Conservation (phyloP, 805 yeast genomes). For the Pichia membranifaciens region DNA sequence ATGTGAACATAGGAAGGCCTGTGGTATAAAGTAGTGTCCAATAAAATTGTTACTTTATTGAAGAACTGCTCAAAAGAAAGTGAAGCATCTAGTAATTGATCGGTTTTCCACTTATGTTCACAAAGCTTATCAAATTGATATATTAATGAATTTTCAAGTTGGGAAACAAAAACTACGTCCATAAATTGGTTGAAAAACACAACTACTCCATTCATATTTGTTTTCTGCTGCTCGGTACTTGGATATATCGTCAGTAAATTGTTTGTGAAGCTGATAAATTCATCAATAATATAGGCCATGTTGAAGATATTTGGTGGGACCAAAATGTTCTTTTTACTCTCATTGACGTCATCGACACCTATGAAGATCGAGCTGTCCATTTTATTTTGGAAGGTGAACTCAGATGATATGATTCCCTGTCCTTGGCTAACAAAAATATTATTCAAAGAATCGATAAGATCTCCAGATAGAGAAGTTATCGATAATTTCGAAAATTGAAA, state of each 20-base stretch:
- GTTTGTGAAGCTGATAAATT: slow-evolving; percentile 62
- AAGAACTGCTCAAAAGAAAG: slow-evolving; percentile 43
- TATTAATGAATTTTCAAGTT: slow-evolving; percentile 51
- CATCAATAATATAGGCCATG: slow-evolving; percentile 72
- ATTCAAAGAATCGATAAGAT: slow-evolving; percentile 9
- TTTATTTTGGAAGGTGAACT: slow-evolving; percentile 21
- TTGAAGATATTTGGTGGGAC: slow-evolving; percentile 70
- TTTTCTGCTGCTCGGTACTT: slow-evolving; percentile 5
- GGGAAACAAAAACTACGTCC: slow-evolving; percentile 57
- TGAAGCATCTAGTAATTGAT: slow-evolving; percentile 37
- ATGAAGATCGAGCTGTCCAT: slow-evolving; percentile 40
- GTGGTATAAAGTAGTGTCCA: slow-evolving; percentile 57
- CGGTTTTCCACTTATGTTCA: slow-evolving; percentile 28
- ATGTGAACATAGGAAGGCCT: slow-evolving; percentile 50
- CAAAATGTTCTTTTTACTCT: slow-evolving; percentile 54
- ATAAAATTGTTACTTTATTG: slow-evolving; percentile 41
- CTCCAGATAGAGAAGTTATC: slow-evolving; percentile 23
- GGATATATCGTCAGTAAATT: slow-evolving; percentile 45
- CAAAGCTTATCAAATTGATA: slow-evolving; percentile 45
- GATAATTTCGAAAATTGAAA: slow-evolving; percentile 33
- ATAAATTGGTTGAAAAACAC: slow-evolving; percentile 59
- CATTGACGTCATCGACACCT: slow-evolving; percentile 44
- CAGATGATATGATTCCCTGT: slow-evolving; percentile 3
- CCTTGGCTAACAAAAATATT: slow-evolving; percentile 9
- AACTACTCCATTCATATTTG: slow-evolving; percentile 21